Base-by-base conservation (phyloP, 371 early-diverging fungal species). In the Syncephalastrum sp. region DNA sequence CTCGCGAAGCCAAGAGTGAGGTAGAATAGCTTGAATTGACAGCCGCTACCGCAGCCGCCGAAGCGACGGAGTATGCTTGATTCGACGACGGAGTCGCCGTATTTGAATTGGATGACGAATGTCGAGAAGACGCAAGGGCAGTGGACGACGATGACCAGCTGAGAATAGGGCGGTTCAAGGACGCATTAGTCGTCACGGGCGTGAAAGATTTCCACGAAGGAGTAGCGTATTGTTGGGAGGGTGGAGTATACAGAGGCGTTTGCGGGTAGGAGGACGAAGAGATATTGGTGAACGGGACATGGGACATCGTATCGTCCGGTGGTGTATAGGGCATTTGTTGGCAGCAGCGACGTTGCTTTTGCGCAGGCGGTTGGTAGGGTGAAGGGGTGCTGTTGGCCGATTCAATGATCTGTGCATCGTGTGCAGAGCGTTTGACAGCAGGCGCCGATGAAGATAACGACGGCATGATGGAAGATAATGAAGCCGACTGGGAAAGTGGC, bases 81-180 rank as follows among this genome's bases (percentile, higher is more conserved):
- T 42, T 29, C 24, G 59, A 51, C 41, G 51, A 27, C 47, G 48
- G 33, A 50, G 38, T 33, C 38, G 38, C 38, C 38, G 38, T 33
- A 33, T 5, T 33, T 33, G 38, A 33, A 10, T 33, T 33, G 41
- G 51, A 41, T 23, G 59, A 47, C 16, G 50, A 29, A 38, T 58
- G 64, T 43, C 50, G 51, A 27, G 56, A 59, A 19, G 60, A 56
- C 24, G 56, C 46, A 49, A 66, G 14, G 54, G 63, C 29, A 50
- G 33, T 45, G 50, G 50, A 42, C 25, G 43, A 42, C 44, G 47
- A 21, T 56, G 74, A 74, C 74, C 74, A 74, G 67, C 75, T 74
- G 63, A 74, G 50, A 49, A 74, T 71, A 2, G 75, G 75, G 53
- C 63, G 70, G 50, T 67, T 66, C 7, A 64, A 17, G 44, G 49